Evolutionary conservation across 1,139 yeast genomes (phyloP).

Genomic region (Suhomyces coccinellae): DNA sequence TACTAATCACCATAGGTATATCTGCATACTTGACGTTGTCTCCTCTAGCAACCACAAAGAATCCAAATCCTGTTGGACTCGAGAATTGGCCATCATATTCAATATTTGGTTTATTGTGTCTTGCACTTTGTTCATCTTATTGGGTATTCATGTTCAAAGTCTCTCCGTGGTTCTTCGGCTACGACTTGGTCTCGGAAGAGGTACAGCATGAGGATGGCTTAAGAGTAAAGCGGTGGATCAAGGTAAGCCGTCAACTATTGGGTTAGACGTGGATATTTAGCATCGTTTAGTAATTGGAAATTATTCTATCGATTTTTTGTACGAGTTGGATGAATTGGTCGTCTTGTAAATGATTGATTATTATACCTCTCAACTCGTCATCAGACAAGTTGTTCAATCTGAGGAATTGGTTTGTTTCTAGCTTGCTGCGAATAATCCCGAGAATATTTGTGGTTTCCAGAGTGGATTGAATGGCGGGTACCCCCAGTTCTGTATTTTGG

Average conservation of each 20-base stretch:
- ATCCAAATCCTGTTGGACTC: conserved; percentile 44
- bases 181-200: conserved; percentile 41
- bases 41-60: conserved; percentile 44
- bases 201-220: conserved; percentile 54
- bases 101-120: conserved; percentile 34
- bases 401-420: neutral
- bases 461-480: neutral
- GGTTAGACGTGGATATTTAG: neutral
- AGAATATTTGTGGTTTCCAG: neutral
- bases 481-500: too few relatives aligned
- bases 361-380: conserved; percentile 6
- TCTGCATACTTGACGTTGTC: conserved; percentile 44
- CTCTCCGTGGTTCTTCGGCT: conserved; percentile 45
- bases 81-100: conserved; percentile 57
- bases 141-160: conserved; percentile 52
- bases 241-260: conserved; percentile 15
- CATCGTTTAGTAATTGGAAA: neutral
- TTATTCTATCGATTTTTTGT: conserved; percentile 12
- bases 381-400: neutral
- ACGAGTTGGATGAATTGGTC: conserved; percentile 14
- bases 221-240: conserved; percentile 53
- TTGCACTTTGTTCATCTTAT: conserved; percentile 35
- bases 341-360: conserved; percentile 10
- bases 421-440: neutral
- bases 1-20: conserved; percentile 39